Evolutionary conservation across 768 basidiomycete genomes (phyloP), one percentile per base, ranked within the genome.

Genomic region (Galerina marginata): DNA sequence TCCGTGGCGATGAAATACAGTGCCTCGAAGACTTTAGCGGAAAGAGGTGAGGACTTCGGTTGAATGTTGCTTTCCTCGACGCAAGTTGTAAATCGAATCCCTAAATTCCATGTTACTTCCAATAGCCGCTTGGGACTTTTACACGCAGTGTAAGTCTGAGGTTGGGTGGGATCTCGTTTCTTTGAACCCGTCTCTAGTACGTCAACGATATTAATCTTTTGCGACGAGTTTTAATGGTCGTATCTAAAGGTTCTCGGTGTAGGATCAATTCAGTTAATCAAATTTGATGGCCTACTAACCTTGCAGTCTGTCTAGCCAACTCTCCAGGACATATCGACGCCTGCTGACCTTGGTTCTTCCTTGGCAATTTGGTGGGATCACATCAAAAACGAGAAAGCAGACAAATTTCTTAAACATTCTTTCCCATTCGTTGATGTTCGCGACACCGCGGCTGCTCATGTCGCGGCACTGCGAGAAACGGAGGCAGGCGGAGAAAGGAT

Each of bases 21-120:
- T 20, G 85, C 87, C 3, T 85, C 84, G 9, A 92, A 92, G 76
- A 81, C 79, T 1, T 75, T 90, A 0, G 86, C 89, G 0, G 91
- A 93, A 72, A 78, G 76, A 72, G 81, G 86, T 83, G 55, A 14
- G 59, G 6, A 9, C 26, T 6, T 15, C 23, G 9, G 29, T 33
- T 33, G 2, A 33, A 33, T 33, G 29, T 33, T 0, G 29, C 29
- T 33, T 33, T 33, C 2, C 29, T 7, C 29, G 7, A 33, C 5
- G 0, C 29, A 6, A 3, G 10, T 1, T 3, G 14, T 9, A 42
- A 6, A 9, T 29, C 33, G 3, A 2, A 49, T 11, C 11, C 12
- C 23, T 4, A 2, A 16, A 10, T 2, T 38, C 25, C 12, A 26
- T 10, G 10, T 49, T 20, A 14, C 37, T 20, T 48, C n/a, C 25